A percentile compares a stretch with the other conserved stretches of the same genome.
Conservation (phyloP, 352 stramenopile species). For the Aphanomyces stellatus region DNA sequence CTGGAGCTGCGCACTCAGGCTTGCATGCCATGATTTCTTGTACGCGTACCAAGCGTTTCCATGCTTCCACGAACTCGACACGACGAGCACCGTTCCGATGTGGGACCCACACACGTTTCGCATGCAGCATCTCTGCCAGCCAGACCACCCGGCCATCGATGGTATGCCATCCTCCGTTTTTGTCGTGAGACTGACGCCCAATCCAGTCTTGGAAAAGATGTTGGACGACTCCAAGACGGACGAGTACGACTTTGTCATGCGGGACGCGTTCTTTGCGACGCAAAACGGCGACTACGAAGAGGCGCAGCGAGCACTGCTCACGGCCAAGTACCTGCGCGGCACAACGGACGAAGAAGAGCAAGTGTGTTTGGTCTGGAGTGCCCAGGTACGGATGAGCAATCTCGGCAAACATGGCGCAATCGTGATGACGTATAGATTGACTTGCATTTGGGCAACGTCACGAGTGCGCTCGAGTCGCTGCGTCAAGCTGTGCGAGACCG, state of each 20-base stretch:
- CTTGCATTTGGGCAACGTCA: not conserved
- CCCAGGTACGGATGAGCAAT: not conserved
- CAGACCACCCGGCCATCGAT: not conserved
- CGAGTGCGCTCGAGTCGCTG: not conserved
- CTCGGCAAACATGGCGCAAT: not conserved
- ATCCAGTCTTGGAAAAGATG: not conserved
- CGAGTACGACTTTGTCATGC: not conserved
- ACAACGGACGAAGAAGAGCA: not conserved
- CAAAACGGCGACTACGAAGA: not conserved
- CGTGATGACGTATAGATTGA: not conserved
- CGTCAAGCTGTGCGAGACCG: not conserved
- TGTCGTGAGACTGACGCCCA: too few relatives aligned
- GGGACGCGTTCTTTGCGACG: not conserved
- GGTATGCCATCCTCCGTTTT: too few relatives aligned
- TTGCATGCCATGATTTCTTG: constrained; percentile 47
- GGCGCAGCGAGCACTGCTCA: constrained; percentile 7
- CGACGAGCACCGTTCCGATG: not conserved
- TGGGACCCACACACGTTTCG: constrained; percentile 6
- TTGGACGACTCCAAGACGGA: not conserved
- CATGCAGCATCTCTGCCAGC: not conserved
- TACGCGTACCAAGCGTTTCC: constrained; percentile 38
- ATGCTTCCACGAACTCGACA: constrained; percentile 21
- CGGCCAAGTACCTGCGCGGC: not conserved
- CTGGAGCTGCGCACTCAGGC: constrained; percentile 35
- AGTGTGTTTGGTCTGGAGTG: constrained; percentile 15